Conservation (phyloP, 306 rosid species). For the Quercus alba region DNA sequence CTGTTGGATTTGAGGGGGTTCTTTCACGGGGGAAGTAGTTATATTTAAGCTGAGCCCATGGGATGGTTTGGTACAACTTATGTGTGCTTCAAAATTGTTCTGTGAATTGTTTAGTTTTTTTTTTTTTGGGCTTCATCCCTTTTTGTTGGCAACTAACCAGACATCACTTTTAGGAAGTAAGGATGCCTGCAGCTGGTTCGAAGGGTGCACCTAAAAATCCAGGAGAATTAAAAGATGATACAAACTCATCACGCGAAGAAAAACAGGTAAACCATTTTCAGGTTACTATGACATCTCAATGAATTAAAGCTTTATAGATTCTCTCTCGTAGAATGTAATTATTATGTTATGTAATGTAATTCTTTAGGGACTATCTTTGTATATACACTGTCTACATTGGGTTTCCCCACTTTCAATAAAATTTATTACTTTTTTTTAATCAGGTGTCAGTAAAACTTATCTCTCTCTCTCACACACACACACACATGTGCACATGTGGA, state of each 20-base stretch:
- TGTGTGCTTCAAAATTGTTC: neutral
- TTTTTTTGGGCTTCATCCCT: neutral
- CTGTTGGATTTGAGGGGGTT: neutral
- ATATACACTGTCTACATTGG: no score
- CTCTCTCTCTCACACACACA: no score
- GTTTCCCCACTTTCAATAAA: no score
- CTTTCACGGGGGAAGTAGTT: neutral
- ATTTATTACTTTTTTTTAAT: no score
- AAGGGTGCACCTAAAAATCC: conserved; percentile 74
- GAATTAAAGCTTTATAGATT: neutral
- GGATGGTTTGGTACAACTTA: neutral
- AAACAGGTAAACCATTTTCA: conserved; percentile 47
- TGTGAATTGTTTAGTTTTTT: neutral
- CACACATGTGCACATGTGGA: neutral
- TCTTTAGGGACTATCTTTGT: no score
- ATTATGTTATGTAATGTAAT: no score
- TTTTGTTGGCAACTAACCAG: neutral
- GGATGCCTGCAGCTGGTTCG: conserved; percentile 92
- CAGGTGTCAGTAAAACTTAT: no score
- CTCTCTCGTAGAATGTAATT: no score
- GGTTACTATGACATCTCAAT: neutral
- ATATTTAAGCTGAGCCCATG: neutral
- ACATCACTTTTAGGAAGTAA: conserved; percentile 63
- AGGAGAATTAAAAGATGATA: conserved; percentile 84
- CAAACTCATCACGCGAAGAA: conserved; percentile 72